Conservation (phyloP, 208 protist genomes). For the Leishmania braziliensis region DNA sequence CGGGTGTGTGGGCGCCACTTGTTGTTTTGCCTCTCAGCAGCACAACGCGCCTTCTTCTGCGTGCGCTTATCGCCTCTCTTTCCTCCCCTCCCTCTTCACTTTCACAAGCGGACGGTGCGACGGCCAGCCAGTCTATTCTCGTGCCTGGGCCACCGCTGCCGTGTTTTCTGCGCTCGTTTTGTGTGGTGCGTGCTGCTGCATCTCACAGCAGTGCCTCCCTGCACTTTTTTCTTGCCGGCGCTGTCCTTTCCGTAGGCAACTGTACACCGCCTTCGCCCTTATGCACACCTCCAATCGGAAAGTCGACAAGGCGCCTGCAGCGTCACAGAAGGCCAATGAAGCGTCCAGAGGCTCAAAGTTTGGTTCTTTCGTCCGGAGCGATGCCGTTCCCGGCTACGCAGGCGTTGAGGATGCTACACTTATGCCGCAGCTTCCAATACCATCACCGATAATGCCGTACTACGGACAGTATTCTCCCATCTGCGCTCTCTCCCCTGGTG, state of each 20-base stretch:
- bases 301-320: conserved; percentile 13
- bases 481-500: conserved; percentile 19
- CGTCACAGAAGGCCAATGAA: conserved; percentile 6
- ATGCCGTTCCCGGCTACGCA: conserved; percentile 11
- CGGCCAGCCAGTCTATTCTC: background rate
- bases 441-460: conserved; percentile 26
- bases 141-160: background rate
- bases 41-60: background rate
- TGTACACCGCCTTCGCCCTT: background rate
- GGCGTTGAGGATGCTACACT: conserved; percentile 4
- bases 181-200: background rate
- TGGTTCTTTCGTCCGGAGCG: background rate
- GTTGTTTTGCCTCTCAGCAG: background rate
- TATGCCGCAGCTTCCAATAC: conserved; percentile 15
- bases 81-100: background rate
- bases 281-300: conserved; percentile 23
- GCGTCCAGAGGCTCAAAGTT: conserved; percentile 10
- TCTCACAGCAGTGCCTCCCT: background rate
- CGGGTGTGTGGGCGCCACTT: background rate
- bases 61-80: background rate
- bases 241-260: background rate
- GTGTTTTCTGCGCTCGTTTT: background rate
- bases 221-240: background rate
- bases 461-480: conserved; percentile 35
- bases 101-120: background rate